Percentiles rank a stretch among this genome's conserved stretches.
These are phyloP conservation scores for Tetrahymena malaccensis DNA, from an alignment of 73 alveolate genomes.

Conservation along the genomic window DNA sequence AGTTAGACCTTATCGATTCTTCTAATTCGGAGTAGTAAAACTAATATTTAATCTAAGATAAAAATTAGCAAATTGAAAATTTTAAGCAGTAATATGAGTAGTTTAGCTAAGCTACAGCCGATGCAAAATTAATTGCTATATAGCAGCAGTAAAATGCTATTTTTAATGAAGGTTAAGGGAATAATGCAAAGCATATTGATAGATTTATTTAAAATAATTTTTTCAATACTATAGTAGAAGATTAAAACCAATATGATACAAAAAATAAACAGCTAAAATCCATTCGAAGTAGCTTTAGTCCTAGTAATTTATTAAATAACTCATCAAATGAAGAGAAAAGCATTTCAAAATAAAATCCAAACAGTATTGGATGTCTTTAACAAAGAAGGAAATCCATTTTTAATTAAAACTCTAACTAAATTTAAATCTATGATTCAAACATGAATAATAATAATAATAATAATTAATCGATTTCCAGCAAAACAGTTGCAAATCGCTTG, in stretches of 20 bases:
- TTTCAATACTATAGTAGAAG: neutral
- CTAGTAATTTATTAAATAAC: neutral
- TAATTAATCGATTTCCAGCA: neutral
- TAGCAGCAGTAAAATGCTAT: neutral
- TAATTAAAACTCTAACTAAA: too few relatives aligned
- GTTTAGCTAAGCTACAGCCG: neutral
- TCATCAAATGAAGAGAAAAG: neutral
- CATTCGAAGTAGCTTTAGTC: neutral
- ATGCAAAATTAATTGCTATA: neutral
- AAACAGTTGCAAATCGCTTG: neutral
- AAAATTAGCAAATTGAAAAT: neutral
- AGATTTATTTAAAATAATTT: too few relatives aligned
- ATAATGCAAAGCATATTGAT: too few relatives aligned
- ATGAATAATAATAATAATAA: too few relatives aligned
- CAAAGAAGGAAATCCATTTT: neutral
- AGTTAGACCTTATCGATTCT: neutral
- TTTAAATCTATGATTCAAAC: neutral
- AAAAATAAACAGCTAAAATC: too few relatives aligned
- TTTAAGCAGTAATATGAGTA: neutral
- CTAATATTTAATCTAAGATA: neutral
- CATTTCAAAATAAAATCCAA: too few relatives aligned
- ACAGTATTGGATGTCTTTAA: too few relatives aligned
- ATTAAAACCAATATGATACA: too few relatives aligned
- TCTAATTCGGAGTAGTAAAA: neutral
- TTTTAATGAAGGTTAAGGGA: too few relatives aligned